phyloP scores from a whole-genome alignment of 257 asterid species.

The Solanum piurae region DNA sequence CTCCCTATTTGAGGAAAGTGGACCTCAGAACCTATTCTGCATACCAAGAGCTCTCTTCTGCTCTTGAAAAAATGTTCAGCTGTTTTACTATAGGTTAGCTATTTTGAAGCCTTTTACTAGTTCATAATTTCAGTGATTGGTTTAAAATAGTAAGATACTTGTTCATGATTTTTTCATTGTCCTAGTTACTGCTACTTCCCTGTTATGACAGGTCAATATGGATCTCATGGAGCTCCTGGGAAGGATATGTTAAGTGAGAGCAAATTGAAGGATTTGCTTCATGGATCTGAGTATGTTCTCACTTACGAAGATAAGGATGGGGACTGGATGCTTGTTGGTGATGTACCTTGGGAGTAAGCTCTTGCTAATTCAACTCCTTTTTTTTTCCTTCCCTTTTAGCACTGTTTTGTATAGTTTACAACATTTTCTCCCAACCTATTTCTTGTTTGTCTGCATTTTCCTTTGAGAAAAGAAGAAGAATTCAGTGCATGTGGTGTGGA shows the following conservation, averaged over 20 bases:
- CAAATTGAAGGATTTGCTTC: conserved; percentile 49
- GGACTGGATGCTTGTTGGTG: conserved; percentile 81
- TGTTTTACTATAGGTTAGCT: conserved; percentile 56
- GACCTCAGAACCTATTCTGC: conserved; percentile 49
- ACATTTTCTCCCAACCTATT: neutral
- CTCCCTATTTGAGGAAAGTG: conserved; percentile 67
- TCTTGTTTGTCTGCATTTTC: neutral
- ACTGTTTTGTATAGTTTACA: neutral
- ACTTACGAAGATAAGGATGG: conserved; percentile 75
- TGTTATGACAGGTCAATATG: conserved; percentile 43
- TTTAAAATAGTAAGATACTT: neutral
- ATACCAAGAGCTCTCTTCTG: conserved; percentile 58
- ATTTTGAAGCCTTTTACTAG: neutral
- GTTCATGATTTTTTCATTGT: neutral
- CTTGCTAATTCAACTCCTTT: neutral
- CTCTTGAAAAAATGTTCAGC: conserved; percentile 71
- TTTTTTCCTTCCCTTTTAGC: neutral
- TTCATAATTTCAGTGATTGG: neutral
- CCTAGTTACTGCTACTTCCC: conserved; percentile 9
- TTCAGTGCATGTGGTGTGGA: neutral
- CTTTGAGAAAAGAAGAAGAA: neutral
- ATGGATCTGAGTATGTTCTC: conserved; percentile 60
- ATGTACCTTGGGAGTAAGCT: conserved; percentile 77
- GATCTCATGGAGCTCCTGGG: conserved; percentile 52
- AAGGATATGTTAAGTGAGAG: conserved; percentile 53